Base-by-base conservation (phyloP, 495 filamentous ascomycete genomes). In the Penicillium arizonense region DNA sequence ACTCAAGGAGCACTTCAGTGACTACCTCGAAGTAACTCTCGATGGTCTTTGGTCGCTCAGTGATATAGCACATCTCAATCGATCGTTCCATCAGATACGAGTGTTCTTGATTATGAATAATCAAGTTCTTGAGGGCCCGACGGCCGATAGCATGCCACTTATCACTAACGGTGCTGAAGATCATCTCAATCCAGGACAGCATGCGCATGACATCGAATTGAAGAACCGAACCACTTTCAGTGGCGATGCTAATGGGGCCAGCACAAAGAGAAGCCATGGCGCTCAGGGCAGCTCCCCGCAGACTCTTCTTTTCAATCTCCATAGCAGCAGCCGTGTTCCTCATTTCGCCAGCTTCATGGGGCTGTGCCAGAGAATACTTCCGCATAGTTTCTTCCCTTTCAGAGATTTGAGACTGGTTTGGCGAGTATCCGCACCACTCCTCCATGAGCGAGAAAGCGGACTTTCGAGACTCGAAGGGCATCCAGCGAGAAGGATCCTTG, bases 371-470 rank as follows among this genome's bases (percentile, higher is more conserved):
- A 41, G 91, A 77, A 18, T 86, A 87, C 58, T 90, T 87, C 52
- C 89, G 77, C 89, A 97, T 95, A 40, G 79, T 87, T 47, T 96
- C 88, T 75, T 97, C 94, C 48, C 91, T 78, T 51, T 88, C 83
- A 13, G 84, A 82, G 33, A 96, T 89, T 51, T 91, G 87, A 30
- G 74, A 71, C 62, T 92, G 91, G 65, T 97, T 96, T 5, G 94
- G 90, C 0, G 94, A 96, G 67, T 94, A 95, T 0, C 95, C 94
- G 72, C 95, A 97, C 94, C 94, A 98, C 50, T 97, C 93, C 65
- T 97, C 93, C 91, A 98, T 97, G 30, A 97, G 71, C 5, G 92
- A 86, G 63, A 97, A 98, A 5, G 91, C 84, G 9, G 94, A 96
- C 62, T 96, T 92, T 21, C 94, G 78, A 0, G 91, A 87, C 64